These are phyloP conservation scores for Debaryomyces coudertii DNA, from an alignment of 1,139 yeast genomes.

Conservation along the genomic window DNA sequence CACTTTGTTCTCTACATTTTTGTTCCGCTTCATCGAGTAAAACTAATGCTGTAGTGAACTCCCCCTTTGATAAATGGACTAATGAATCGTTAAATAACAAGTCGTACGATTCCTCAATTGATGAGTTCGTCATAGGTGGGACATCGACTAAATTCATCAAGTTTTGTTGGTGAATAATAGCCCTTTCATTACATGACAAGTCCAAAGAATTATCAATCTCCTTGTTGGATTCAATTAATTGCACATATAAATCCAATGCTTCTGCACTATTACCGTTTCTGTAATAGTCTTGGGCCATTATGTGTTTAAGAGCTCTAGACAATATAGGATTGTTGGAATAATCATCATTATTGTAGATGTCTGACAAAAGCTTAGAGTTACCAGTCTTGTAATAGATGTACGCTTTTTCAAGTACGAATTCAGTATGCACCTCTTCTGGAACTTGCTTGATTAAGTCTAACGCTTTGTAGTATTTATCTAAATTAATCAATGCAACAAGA, in stretches of 20 bases:
- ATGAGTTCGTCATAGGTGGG: neutral
- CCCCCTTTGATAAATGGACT: conserved; percentile 49
- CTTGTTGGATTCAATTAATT: conserved; percentile 46
- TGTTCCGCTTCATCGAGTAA: conserved; percentile 55
- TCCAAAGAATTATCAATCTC: conserved; percentile 52
- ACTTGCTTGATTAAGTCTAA: conserved; percentile 48
- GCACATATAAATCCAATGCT: conserved; percentile 59
- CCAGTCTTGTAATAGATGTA: conserved; percentile 75
- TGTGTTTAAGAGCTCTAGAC: conserved; percentile 63
- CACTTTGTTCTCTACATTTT: conserved; percentile 39
- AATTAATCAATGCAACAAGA: conserved; percentile 69
- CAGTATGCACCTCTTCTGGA: conserved; percentile 34
- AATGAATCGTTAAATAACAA: conserved; percentile 69
- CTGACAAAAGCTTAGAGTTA: conserved; percentile 42
- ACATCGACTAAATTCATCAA: conserved; percentile 14
- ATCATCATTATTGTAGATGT: conserved; percentile 36
- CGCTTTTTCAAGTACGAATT: conserved; percentile 58
- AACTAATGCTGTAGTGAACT: conserved; percentile 46
- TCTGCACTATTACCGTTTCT: conserved; percentile 60
- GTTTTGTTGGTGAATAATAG: conserved; percentile 61
- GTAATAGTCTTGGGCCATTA: conserved; percentile 82
- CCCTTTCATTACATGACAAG: conserved; percentile 68
- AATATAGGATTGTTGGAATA: conserved; percentile 22
- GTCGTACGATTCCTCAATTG: conserved; percentile 34
- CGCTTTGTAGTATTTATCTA: conserved; percentile 69